A percentile compares a stretch with the other conserved stretches of the same genome.
These are phyloP conservation scores for Coemansia javaensis DNA, from an alignment of 192 early-diverging fungal species.

Conservation along the genomic window DNA sequence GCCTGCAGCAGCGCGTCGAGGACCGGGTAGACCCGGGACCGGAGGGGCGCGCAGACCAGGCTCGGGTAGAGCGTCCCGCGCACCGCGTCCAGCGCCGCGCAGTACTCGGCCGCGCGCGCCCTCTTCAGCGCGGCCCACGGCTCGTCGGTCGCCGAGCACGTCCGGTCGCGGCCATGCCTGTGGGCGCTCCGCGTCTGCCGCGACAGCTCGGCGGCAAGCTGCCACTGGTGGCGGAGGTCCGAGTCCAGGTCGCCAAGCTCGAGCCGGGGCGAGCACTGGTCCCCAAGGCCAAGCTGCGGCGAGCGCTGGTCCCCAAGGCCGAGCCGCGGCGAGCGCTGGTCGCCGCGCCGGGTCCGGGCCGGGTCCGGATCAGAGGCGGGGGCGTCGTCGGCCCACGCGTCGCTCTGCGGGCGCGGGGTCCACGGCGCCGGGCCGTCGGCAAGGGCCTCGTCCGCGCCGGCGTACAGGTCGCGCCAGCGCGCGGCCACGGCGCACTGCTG, in stretches of 20 bases:
- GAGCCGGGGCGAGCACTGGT: neutral
- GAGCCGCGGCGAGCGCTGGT: too few relatives aligned
- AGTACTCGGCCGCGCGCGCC: constrained; percentile 7
- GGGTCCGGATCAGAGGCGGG: neutral
- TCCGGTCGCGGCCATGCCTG: neutral
- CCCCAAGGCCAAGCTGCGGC: too few relatives aligned
- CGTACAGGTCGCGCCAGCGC: constrained; percentile 42
- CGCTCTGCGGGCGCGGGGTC: too few relatives aligned
- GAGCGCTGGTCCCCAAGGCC: too few relatives aligned
- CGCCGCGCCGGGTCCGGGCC: too few relatives aligned
- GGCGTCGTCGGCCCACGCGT: too few relatives aligned
- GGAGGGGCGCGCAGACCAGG: constrained; percentile 17
- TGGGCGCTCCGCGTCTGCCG: neutral
- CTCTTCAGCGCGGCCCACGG: constrained; percentile 10
- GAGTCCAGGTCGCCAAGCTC: neutral
- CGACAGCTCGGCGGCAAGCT: neutral
- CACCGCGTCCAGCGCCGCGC: constrained; percentile 15
- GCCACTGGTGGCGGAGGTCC: constrained; percentile 5
- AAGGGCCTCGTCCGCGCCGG: neutral
- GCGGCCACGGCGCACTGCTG: constrained; percentile 31
- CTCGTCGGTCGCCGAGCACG: neutral
- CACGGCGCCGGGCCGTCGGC: too few relatives aligned
- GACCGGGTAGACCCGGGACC: constrained; percentile 31
- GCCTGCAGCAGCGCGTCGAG: constrained; percentile 33
- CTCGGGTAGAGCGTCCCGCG: constrained; percentile 23